These are phyloP conservation scores for Gloeopeniophorella convolvens DNA, from an alignment of 768 basidiomycete species.

Conservation along the genomic window DNA sequence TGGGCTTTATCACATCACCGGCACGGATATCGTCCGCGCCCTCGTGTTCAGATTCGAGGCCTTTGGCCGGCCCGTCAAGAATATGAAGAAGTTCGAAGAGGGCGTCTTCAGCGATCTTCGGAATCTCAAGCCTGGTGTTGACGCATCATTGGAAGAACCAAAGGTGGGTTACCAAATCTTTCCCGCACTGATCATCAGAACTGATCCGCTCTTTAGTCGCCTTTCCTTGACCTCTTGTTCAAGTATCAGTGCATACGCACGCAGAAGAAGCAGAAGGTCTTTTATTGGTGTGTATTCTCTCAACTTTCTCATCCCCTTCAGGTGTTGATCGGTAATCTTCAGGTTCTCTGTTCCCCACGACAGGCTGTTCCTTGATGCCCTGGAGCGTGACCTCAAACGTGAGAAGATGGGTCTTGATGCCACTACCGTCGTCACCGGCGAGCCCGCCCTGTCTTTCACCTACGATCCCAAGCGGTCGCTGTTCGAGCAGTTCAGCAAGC, in stretches of 20 bases:
- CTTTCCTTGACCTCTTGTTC: slow-evolving; percentile 89
- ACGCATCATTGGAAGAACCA: slow-evolving; percentile 93
- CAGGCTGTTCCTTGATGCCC: slow-evolving; percentile 91
- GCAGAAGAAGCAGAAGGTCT: slow-evolving; percentile 99
- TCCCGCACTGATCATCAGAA: background rate
- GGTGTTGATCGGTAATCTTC: slow-evolving; percentile 26
- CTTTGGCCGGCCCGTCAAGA: slow-evolving; percentile 83
- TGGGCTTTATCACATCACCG: slow-evolving; percentile 88
- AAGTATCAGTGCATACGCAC: slow-evolving; percentile 96
- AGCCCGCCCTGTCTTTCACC: slow-evolving; percentile 82
- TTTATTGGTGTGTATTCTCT: slow-evolving; percentile 69
- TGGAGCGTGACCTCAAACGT: slow-evolving; percentile 92
- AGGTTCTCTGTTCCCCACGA: slow-evolving; percentile 98
- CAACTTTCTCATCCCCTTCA: background rate
- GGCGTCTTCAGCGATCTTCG: slow-evolving; percentile 91
- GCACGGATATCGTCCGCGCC: slow-evolving; percentile 93
- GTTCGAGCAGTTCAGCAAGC: slow-evolving; percentile 79
- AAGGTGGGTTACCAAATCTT: slow-evolving; percentile 48
- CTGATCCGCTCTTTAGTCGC: slow-evolving; percentile 51
- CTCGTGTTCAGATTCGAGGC: slow-evolving; percentile 93
- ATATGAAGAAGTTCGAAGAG: slow-evolving; percentile 97
- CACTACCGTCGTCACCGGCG: slow-evolving; percentile 68
- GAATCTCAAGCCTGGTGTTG: slow-evolving; percentile 89
- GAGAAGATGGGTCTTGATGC: slow-evolving; percentile 88
- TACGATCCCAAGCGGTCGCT: slow-evolving; percentile 83